Evolutionary conservation across 78 protist species (phyloP), one percentile per base, ranked within the genome.

Genomic region (Dictyostelium brefeldianum): DNA sequence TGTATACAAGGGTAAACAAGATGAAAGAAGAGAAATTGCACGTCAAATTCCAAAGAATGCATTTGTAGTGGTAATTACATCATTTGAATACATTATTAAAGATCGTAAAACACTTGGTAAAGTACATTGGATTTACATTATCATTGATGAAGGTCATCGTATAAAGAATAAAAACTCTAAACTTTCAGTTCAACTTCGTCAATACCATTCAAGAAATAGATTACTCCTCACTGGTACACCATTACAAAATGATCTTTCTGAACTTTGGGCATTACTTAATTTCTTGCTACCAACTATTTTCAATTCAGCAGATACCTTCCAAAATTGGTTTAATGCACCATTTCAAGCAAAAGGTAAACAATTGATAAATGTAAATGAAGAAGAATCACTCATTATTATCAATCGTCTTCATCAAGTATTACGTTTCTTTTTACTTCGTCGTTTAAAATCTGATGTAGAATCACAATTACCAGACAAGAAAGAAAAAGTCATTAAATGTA

Each of bases 171-270:
- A 80, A 53, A 41, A 62, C 10, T n/a, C 70, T 92, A 94, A 94
- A 85, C 81, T 94, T 20, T 46, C 67, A 12, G 81, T 70, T 14
- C 80, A 78, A 20, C 47, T 67, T 36, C 65, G 81, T 31, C 48
- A 87, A 31, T 98, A 91, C 89, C 62, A 43, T 46, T 87, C 97
- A 47, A 96, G 89, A 56, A 31, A 95, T 77, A 71, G 98, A 22
- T 89, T 98, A 41, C 77, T 99, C 7, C 94, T 99, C 22, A 96
- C 99, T 1, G 99, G 99, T 48, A 99, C 99, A 5, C 99, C 99
- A 22, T 94, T 99, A 27, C 99, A 98, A 95, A 98, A 98, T 80
- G 93, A 92, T 48, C 75, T 98, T 78, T 91, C 89, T 18, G 99
- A 99, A 69, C 81, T 98, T 50, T 98, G 99, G 99, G 51, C 98